Percentiles rank a stretch among this genome's conserved stretches.
Evolutionary conservation across 805 yeast genomes (phyloP).

Genomic region (Metschnikowia bowlesiae): DNA sequence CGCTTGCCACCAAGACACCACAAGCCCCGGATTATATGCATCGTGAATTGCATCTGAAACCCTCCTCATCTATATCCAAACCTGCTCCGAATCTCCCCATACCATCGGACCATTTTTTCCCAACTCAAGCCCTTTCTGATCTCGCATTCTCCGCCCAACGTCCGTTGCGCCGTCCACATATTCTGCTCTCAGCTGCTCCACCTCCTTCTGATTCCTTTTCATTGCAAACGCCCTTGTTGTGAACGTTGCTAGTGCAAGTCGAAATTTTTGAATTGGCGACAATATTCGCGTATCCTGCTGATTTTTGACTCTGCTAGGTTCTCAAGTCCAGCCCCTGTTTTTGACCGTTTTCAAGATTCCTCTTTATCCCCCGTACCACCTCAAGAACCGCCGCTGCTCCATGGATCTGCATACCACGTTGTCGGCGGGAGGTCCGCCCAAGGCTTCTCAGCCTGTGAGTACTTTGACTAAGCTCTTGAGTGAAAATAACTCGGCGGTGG

Average conservation of each 20-base stretch:
- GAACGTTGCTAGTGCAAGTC: not conserved
- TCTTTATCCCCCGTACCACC: conserved; percentile 17
- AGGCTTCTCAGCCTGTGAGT: conserved; percentile 25
- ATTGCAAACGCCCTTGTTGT: too few species aligned
- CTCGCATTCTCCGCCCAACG: not conserved
- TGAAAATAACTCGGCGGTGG: conserved; percentile 22
- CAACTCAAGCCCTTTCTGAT: not conserved
- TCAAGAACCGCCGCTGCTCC: conserved; percentile 8
- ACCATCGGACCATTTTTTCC: not conserved
- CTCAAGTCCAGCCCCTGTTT: not conserved
- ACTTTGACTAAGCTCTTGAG: conserved; percentile 37
- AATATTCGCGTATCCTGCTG: too few species aligned
- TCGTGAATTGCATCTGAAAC: not conserved
- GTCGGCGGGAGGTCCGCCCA: conserved; percentile 4
- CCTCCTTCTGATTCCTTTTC: too few species aligned
- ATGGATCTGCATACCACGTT: conserved; percentile 9
- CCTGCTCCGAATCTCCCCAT: not conserved
- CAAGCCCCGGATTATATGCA: not conserved
- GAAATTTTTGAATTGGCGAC: not conserved
- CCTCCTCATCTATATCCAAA: not conserved
- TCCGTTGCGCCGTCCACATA: not conserved
- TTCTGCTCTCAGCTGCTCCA: not conserved
- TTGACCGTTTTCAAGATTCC: conserved; percentile 10
- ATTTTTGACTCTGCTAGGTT: not conserved
- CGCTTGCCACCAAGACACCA: not conserved